Base-by-base conservation (phyloP, 306 rosid species). In the Chamaecrista fasciculata region DNA sequence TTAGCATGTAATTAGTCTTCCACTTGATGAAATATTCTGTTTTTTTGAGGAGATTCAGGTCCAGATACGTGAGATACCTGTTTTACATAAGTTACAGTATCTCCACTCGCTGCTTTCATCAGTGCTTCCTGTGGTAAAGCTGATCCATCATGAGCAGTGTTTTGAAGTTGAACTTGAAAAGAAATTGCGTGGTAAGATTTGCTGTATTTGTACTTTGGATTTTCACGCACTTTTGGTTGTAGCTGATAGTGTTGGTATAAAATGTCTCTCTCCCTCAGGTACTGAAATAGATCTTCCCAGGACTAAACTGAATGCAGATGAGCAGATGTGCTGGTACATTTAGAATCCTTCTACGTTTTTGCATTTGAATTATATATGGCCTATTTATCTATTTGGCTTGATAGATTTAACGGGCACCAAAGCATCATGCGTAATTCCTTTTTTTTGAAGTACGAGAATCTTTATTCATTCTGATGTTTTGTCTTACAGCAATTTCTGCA, bases 301-400 rank as follows among this genome's bases (percentile, higher is more conserved):
- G 78, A 80, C 89, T 76, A 86, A 91, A 78, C 80, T 93, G 86
- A 89, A 83, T 78, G 89, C 93, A 70, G 98, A 90, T 77, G 96
- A 92, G 74, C 96, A 86, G 84, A 90, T 90, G 98, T 93, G 98
- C 96, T 93, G 96, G 98, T 93, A 87, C 57, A 49, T 73, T 70
- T 31, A 23, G 57, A 62, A 26, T 71, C 37, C 58, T 56, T 57
- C 18, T 51, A 4, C 43, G 19, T 8, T 53, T 16, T 44, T 26
- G 11, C 44, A 11, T 69, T 10, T 24, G 16, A n/a, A 16, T 29
- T 29, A 14, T 2, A 7, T 11, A 16, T 59, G 47, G 11, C 26
- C 8, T 36, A 25, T 36, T 19, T 20, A 39, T 31, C 11, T 46
- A 21, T 43, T 20, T 19, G 34, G 58, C 34, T 53, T 72, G 73